Base-by-base conservation (phyloP, 768 basidiomycete genomes). In the Phanerochaete carnosa region DNA sequence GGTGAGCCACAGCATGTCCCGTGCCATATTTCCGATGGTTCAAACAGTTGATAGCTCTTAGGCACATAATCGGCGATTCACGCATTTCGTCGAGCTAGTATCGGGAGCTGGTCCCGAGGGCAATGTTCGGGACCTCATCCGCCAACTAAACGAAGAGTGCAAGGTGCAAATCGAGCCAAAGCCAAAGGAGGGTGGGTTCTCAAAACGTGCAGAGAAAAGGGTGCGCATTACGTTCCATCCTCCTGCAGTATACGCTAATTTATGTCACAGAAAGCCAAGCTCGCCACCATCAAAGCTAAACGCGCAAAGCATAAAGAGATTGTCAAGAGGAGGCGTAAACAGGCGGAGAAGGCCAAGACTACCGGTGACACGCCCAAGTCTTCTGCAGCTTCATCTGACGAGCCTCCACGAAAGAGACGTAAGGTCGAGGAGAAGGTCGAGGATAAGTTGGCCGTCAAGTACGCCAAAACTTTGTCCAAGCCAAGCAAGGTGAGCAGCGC, bases 41-140 rank as follows among this genome's bases (percentile, higher is more conserved):
- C 25, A 45, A 49, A 30, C 39, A 11, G 32, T 60, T 57, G 30
- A 53, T 26, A 35, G 53, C 26, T 19, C 62, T 51, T 69, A 91
- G 90, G 84, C 81, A 29, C 90, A 92, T 75, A 75, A 75, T 65
- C 83, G 88, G 45, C 85, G 86, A 35, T 76, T 83, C 37, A 80
- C 77, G 32, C 80, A 77, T 23, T 83, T 90, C 65, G 76, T 66
- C 28, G 69, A 69, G 15, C 70, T 81, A 22, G 77, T 84, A 12
- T 67, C 63, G 22, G 64, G 69, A 43, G 76, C 72, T 1, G 75
- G 77, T n/a, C 76, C 77, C 0, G 72, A 76, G 13, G 74, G 75
- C 23, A 80, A 82, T 62, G 84, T 85, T 16, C 79, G 79, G 72
- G 75, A 80, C 25, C 64, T 76, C 55, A 65, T 83, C 49, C 64